phyloP scores from a whole-genome alignment of 208 protist genomes.

The Trypanosomatidae sp. region DNA sequence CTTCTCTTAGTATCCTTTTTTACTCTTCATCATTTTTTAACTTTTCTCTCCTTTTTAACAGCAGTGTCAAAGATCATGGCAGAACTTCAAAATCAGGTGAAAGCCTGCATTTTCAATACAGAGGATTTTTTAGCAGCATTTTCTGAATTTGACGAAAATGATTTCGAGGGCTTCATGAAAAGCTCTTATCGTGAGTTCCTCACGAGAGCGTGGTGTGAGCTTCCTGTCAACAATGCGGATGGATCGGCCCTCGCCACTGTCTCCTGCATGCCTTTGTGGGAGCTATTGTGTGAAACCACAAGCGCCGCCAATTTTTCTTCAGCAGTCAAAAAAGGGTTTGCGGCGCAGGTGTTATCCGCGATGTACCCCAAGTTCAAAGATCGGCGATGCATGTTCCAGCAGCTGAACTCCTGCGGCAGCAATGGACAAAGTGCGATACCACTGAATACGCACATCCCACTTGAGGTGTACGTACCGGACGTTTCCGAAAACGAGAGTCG shows the following conservation, averaged over 20 bases:
- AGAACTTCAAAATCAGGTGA: constrained; percentile 26
- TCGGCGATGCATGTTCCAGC: constrained; percentile 73
- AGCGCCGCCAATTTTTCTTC: constrained; percentile 23
- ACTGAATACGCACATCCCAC: constrained; percentile 17
- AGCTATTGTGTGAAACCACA: constrained; percentile 64
- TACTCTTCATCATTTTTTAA: too few species aligned
- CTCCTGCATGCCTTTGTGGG: constrained; percentile 82
- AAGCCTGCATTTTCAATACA: constrained; percentile 15
- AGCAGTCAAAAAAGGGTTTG: constrained; percentile 32
- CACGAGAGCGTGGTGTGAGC: constrained; percentile 32
- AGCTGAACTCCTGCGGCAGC: constrained; percentile 28
- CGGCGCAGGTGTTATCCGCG: constrained; percentile 45
- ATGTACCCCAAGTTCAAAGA: constrained; percentile 83
- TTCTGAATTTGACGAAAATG: not conserved
- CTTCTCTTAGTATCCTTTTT: too few species aligned
- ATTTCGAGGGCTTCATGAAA: not conserved
- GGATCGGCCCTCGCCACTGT: constrained; percentile 68
- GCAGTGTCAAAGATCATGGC: too few species aligned
- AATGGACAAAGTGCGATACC: constrained; percentile 19
- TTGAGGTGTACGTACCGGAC: not conserved
- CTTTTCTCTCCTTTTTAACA: too few species aligned
- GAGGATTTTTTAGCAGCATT: constrained; percentile 14
- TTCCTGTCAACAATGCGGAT: constrained; percentile 39
- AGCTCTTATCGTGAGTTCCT: constrained; percentile 21
- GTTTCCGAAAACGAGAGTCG: not conserved